Base-by-base conservation (phyloP, 1,284 basidiomycete genomes). In the Cryptococcus sp. region DNA sequence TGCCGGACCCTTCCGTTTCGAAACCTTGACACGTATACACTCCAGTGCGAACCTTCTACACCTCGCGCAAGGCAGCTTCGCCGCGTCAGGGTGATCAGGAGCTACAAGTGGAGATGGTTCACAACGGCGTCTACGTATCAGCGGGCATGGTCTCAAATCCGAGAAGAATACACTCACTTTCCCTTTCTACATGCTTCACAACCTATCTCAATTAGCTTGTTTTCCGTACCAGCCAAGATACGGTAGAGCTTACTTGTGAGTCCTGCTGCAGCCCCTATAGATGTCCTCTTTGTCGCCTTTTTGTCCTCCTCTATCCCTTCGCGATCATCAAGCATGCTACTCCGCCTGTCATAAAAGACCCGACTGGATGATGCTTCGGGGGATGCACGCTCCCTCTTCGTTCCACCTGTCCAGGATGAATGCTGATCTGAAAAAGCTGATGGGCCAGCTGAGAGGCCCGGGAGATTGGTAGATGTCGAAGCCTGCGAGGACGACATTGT, bases 71-170 rank as follows among this genome's bases (percentile, higher is more conserved):
- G 70, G 70, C 3, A 70, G 59, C 43, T 63, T 69, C n/a, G 64
- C 64, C 5, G 60, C 64, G 40, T 70, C 69, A 0, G 69, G 70
- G 48, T 72, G 68, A 41, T 64, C 60, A 1, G 64, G 56, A 1
- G 68, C 63, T 2, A 72, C 69, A 3, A 72, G 57, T 13, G 70
- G 70, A 0, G 70, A 68, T 2, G 70, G 70, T 25, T 70, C 70
- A 44, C 70, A 72, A 10, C 69, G 64, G 16, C 69, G 67, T 45
- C 67, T 70, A 18, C 10, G 23, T 3, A n/a, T n/a, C 39, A 22
- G 46, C n/a, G 42, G 28, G 19, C 45, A 13, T n/a, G 32, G 14
- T 14, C 14, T 16, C 16, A 22, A 19, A 13, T 19, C 16, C 22
- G 7, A 14, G 21, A 11, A 39, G 28, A 2, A 34, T 32, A 14